phyloP scores from a whole-genome alignment of 257 asterid species.

The Thymus quinquecostatus region DNA sequence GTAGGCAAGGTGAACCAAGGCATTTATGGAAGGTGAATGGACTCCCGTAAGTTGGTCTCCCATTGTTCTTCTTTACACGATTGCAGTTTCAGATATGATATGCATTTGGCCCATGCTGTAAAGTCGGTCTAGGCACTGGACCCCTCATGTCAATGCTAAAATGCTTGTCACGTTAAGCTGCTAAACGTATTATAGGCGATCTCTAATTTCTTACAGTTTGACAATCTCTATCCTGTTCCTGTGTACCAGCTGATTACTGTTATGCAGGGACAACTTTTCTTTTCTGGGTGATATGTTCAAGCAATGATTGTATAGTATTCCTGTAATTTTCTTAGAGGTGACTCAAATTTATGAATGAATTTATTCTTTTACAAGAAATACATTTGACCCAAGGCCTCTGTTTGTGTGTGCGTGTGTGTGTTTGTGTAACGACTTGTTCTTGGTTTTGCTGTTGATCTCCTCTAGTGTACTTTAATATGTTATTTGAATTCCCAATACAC shows the following conservation, averaged over 20 bases:
- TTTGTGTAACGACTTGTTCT: too few relatives aligned
- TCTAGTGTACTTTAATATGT: too few relatives aligned
- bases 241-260: not conserved
- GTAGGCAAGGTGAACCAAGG: conserved; percentile 17
- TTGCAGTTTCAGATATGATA: not conserved
- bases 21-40: conserved; percentile 33
- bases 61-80: not conserved
- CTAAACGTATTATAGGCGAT: not conserved
- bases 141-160: not conserved
- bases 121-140: not conserved
- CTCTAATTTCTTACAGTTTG: not conserved
- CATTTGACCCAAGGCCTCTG: not conserved
- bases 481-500: not conserved
- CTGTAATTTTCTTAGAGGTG: not conserved
- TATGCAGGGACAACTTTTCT: not conserved
- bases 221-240: not conserved
- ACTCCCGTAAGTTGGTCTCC: conserved; percentile 29
- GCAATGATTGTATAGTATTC: not conserved
- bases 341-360: not conserved
- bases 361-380: not conserved
- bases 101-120: not conserved
- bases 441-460: too few relatives aligned
- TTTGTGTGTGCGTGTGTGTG: too few relatives aligned
- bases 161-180: not conserved
- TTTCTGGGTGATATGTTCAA: not conserved